These are phyloP conservation scores for Phytophthora rubi DNA, from an alignment of 352 stramenopile genomes.

Conservation along the genomic window DNA sequence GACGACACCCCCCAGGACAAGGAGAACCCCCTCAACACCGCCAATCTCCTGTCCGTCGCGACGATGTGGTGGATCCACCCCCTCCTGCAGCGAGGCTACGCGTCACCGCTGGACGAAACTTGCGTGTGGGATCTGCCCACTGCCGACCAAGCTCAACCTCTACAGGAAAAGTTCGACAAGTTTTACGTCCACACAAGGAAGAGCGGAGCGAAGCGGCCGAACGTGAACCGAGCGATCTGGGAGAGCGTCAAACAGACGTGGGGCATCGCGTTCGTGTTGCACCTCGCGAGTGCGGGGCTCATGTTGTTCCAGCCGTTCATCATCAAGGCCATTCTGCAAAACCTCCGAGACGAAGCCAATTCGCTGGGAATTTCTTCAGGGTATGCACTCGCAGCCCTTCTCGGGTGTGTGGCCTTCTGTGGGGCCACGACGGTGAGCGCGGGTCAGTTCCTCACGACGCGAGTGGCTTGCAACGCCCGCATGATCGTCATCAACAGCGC, in stretches of 20 bases:
- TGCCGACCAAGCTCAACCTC: constrained; percentile 33
- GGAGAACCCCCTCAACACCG: constrained; percentile 35
- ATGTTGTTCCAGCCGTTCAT: constrained; percentile 44
- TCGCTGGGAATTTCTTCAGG: constrained; percentile 48
- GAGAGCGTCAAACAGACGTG: constrained; percentile 34
- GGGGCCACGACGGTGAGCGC: constrained; percentile 47
- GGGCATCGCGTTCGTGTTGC: not conserved
- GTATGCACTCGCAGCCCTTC: constrained; percentile 47
- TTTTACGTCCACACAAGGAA: constrained; percentile 23
- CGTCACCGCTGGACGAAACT: constrained; percentile 33
- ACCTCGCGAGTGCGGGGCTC: constrained; percentile 2
- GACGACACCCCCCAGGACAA: not conserved
- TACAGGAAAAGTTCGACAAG: constrained; percentile 43
- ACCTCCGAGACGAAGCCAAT: constrained; percentile 42
- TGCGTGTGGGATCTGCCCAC: constrained; percentile 40
- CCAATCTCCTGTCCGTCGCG: constrained; percentile 40
- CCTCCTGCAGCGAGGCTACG: constrained; percentile 40
- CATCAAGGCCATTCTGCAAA: constrained; percentile 62
- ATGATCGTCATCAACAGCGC: constrained; percentile 61
- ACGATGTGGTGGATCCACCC: constrained; percentile 54
- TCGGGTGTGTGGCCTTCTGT: constrained; percentile 31
- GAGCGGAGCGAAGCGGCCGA: constrained; percentile 5
- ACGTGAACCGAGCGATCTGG: constrained; percentile 45
- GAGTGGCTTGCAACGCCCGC: constrained; percentile 52
- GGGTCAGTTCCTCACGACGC: constrained; percentile 51